Base-by-base conservation (phyloP, 2,329 filamentous ascomycete species). In the Paracamarosporium sp. region DNA sequence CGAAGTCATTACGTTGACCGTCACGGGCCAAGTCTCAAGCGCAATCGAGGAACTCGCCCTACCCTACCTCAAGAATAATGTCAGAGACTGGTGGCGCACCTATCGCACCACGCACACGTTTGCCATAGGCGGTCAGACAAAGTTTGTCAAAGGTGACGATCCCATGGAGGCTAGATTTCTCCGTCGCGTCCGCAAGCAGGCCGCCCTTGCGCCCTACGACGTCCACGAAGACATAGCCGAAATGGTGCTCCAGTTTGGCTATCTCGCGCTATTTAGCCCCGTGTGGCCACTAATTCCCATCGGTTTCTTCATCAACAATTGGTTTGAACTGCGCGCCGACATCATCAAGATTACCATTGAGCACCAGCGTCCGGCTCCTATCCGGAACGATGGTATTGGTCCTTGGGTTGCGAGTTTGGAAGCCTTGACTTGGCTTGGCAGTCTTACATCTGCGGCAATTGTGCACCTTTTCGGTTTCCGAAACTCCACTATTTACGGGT, bases 181-280 rank as follows among this genome's bases (percentile, higher is more conserved):
- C 30, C 60, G 64, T 7, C 64, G 69, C 27, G 68, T 69, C 2
- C 66, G 73, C 28, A 70, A 62, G 24, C 69, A 75, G 56, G 71
- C 71, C 3, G 31, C 67, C 6, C 61, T 72, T 4, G 61, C 68
- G 13, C 50, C 56, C 17, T 75, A 75, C 57, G 70, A 75, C n/a
- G 73, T 75, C 1, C 71, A 74, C 24, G 73, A 75, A 17, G 72
- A 75, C 41, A 65, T 73, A 36, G 65, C 65, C 0, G 72, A 75
- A 51, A 74, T 75, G 71, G 73, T 75, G 7, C 68, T 75, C 15
- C 73, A 75, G 46, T 74, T 73, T 44, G 72, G 73, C 2, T 75
- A 75, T 41, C 65, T 75, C 7, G 68, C 73, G 1, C 60, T 75
- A 4, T 75, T 75, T 56, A 71, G 67, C 30, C 69, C 72, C 0